Percentiles rank a stretch among this genome's conserved stretches.
Conservation (phyloP, 805 yeast species). For the Saturnispora silvae region DNA sequence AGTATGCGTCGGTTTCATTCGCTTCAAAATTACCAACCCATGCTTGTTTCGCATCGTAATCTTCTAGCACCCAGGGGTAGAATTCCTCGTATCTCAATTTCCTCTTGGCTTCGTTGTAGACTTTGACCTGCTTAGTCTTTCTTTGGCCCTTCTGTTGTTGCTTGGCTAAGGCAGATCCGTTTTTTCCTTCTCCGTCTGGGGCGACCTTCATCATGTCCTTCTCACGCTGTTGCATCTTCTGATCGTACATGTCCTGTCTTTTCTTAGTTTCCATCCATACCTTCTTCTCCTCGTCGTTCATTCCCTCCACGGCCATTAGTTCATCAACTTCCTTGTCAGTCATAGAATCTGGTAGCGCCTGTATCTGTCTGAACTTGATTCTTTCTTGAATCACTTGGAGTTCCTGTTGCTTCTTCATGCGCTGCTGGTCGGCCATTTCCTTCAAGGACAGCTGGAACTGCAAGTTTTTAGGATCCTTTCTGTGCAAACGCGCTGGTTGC, state of each 20-base stretch:
- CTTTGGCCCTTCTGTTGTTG: constrained; percentile 23
- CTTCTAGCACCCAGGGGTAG: constrained; percentile 98
- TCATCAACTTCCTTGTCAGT: constrained; percentile 22
- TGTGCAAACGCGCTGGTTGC: constrained; percentile 76
- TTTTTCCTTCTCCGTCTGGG: constrained; percentile 76
- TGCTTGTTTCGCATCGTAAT: constrained; percentile 85
- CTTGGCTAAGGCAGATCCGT: constrained; percentile 6
- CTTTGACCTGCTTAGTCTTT: constrained; percentile 70
- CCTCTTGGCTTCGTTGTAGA: constrained; percentile 73
- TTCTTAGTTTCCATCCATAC: constrained; percentile 19
- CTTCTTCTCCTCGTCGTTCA: constrained; percentile 34
- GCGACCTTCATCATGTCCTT: constrained; percentile 63
- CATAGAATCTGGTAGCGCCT: constrained; percentile 2
- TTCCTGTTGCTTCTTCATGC: constrained; percentile 34
- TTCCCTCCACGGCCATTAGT: constrained; percentile 20
- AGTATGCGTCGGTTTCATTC: constrained; percentile 73
- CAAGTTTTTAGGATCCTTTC: constrained; percentile 87
- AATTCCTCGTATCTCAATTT: constrained; percentile 88
- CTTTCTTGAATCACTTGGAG: constrained; percentile 28
- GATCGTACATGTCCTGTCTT: constrained; percentile 17
- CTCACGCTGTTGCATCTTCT: constrained; percentile 30
- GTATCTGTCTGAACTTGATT: constrained; percentile 22
- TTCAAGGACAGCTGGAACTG: constrained; percentile 76
- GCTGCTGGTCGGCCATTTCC: constrained; percentile 57
- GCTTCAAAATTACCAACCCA: constrained; percentile 97